Conservation (phyloP, 2,329 filamentous ascomycete genomes). For the Phialocephala sp. region DNA sequence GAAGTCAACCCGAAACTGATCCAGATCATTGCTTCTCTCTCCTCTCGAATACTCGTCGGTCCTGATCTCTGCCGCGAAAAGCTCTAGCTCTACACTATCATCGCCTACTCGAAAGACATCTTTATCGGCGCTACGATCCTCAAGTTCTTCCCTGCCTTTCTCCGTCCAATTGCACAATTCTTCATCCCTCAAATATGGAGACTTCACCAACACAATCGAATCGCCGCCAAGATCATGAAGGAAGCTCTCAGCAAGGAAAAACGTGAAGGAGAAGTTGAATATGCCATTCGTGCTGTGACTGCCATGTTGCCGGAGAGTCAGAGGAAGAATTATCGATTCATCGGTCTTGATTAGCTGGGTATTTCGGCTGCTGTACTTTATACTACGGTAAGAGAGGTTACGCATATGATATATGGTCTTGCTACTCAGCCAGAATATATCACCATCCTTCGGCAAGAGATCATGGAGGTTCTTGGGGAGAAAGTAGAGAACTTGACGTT, state of each 20-base stretch:
- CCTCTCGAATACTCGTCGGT: conserved; percentile 12
- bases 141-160: conserved; percentile 5
- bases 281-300: conserved; percentile 9
- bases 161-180: neutral
- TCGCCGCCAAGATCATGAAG: conserved; percentile 8
- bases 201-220: neutral
- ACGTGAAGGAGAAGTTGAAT: neutral
- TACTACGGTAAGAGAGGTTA: conserved; percentile 40
- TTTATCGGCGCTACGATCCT: conserved; percentile 5
- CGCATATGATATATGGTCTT: conserved; percentile 47
- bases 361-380: conserved; percentile 13
- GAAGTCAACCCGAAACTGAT: neutral
- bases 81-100: conserved; percentile 6
- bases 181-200: conserved; percentile 13
- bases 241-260: neutral
- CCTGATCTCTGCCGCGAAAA: neutral
- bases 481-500: conserved; percentile 28
- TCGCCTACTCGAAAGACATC: conserved; percentile 13
- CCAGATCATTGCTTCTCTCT: conserved; percentile 1
- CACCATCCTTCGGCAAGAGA: conserved; percentile 46
- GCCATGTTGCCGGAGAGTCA: conserved; percentile 3
- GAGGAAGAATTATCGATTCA: conserved; percentile 16
- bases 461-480: conserved; percentile 38
- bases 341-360: conserved; percentile 11
- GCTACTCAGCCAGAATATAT: conserved; percentile 48